Base-by-base conservation (phyloP, 768 basidiomycete genomes). In the Panellus pusillus region DNA sequence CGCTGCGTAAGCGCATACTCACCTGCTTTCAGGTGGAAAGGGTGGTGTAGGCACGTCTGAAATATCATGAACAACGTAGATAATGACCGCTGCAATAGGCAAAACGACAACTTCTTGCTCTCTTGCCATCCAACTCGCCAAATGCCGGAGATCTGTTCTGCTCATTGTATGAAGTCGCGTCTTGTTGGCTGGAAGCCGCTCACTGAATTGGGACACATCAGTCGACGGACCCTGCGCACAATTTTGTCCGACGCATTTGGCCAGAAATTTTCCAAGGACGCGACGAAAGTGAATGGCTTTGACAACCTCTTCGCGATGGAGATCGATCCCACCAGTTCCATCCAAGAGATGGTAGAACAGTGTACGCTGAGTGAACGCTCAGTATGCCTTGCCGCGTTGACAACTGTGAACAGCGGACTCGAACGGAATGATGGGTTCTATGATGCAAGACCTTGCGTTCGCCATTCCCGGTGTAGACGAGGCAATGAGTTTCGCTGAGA, bases 161-260 rank as follows among this genome's bases (percentile, higher is more conserved):
- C 82, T 99, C 60, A 98, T 99, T 66, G 96, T 93, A 68, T 65
- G 91, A 28, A 36, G 29, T 46, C 14, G 42, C 39, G 17, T 51
- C 36, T 40, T 3, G 36, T 32, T 20, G 29, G 47, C 9, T 12
- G 17, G 15, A 13, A 11, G 1, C 31, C 36, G 28, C 40, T 46
- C 15, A 24, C 39, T 55, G 44, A 50, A 32, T 46, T 12, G 19
- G 41, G 12, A 35, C 24, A 13, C 6, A 17, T 45, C 52, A 97
- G 93, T 98, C 96, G 8, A 99, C 97, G 8, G 97, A 99, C 72
- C 97, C 97, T n/a, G 97, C 97, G 35, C 97, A 99, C 78, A 99
- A 99, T 72, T 76, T n/a, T 99, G 38, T 98, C 95, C 9, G 96
- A 99, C 72, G 93, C 97, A 14, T 98, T 98, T 70, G 91, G 93